These are phyloP conservation scores for Quercus aquifolioides DNA, from an alignment of 306 rosid genomes.

Conservation along the genomic window DNA sequence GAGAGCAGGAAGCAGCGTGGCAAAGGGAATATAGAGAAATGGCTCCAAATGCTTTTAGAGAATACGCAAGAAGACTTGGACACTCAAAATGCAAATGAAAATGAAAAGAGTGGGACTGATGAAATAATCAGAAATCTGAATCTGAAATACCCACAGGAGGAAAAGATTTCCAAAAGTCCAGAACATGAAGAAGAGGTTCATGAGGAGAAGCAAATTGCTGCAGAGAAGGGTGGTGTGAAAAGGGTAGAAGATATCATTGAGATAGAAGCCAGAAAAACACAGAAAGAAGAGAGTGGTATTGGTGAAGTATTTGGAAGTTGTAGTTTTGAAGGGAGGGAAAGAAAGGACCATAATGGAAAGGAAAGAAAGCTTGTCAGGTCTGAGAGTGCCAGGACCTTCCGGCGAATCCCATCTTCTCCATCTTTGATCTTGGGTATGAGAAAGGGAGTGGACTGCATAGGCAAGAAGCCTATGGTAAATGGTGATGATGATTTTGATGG, in stretches of 20 bases:
- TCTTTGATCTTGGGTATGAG: slow-evolving; percentile 68
- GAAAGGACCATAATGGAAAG: slow-evolving; percentile 45
- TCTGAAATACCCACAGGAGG: slow-evolving; percentile 52
- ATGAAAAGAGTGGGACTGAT: slow-evolving; percentile 25
- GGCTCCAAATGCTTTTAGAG: slow-evolving; percentile 90
- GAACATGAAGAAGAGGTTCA: slow-evolving; percentile 26
- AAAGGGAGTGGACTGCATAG: slow-evolving; percentile 66
- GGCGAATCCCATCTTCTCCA: slow-evolving; percentile 91
- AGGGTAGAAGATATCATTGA: slow-evolving; percentile 27
- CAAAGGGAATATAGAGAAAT: slow-evolving; percentile 88
- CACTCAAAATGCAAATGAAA: slow-evolving; percentile 34
- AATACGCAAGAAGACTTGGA: slow-evolving; percentile 37
- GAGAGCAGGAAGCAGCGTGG: slow-evolving; percentile 75
- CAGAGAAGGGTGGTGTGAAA: slow-evolving; percentile 17
- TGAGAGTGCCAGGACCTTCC: slow-evolving; percentile 69
- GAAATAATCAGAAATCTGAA: slow-evolving; percentile 46
- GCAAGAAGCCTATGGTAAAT: slow-evolving; percentile 57
- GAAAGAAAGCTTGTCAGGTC: slow-evolving; percentile 58
- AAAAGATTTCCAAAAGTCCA: slow-evolving; percentile 29
- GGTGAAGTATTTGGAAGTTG: slow-evolving; percentile 33
- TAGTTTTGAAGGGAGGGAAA: slow-evolving; percentile 44
- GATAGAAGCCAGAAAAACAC: slow-evolving; percentile 15
- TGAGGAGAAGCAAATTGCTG: slow-evolving; percentile 26
- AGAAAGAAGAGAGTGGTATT: slow-evolving; percentile 23
- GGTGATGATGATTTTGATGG: slow-evolving; percentile 39